Percentiles rank a stretch among this genome's conserved stretches.
phyloP scores from a whole-genome alignment of 768 basidiomycete species.

The Serpula lacrymans region DNA sequence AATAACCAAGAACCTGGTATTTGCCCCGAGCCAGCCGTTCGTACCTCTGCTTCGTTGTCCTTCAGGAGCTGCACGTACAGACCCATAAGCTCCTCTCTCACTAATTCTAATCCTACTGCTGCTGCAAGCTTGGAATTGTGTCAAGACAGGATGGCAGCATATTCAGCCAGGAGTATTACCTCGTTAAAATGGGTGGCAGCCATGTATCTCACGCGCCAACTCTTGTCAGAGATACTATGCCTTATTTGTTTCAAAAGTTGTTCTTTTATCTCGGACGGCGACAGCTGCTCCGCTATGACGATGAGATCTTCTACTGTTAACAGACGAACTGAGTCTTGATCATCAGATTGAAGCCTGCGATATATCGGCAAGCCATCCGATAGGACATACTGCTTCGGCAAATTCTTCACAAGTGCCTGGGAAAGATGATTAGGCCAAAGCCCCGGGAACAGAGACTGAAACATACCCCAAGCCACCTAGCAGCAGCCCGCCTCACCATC shows the following conservation, averaged over 20 bases:
- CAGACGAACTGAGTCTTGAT: slow-evolving; percentile 96
- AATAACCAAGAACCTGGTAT: slow-evolving; percentile 71
- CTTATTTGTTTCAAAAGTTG: slow-evolving; percentile 86
- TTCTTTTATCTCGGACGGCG: slow-evolving; percentile 87
- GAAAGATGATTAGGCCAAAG: slow-evolving; percentile 14
- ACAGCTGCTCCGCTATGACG: slow-evolving; percentile 81
- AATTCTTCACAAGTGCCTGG: slow-evolving; percentile 76
- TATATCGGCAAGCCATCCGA: slow-evolving; percentile 90
- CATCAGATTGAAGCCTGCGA: slow-evolving; percentile 89
- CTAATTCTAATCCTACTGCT: slow-evolving; percentile 84
- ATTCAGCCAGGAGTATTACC: slow-evolving; percentile 46
- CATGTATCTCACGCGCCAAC: slow-evolving; percentile 99
- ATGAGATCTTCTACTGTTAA: slow-evolving; percentile 96
- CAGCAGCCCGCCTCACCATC: slow-evolving; percentile 96
- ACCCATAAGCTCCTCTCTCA: slow-evolving; percentile 89
- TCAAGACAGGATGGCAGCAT: not conserved
- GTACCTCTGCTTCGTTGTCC: slow-evolving; percentile 98
- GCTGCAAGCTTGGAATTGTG: slow-evolving; percentile 67
- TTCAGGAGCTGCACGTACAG: slow-evolving; percentile 94
- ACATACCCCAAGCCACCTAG: slow-evolving; percentile 93
- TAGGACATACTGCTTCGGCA: slow-evolving; percentile 77
- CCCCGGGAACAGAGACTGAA: slow-evolving; percentile 2
- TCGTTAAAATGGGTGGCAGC: slow-evolving; percentile 96
- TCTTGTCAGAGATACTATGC: slow-evolving; percentile 89
- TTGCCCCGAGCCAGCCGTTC: slow-evolving; percentile 93